phyloP scores from a whole-genome alignment of 768 basidiomycete genomes.

The Coprinopsis marcescibilis region DNA sequence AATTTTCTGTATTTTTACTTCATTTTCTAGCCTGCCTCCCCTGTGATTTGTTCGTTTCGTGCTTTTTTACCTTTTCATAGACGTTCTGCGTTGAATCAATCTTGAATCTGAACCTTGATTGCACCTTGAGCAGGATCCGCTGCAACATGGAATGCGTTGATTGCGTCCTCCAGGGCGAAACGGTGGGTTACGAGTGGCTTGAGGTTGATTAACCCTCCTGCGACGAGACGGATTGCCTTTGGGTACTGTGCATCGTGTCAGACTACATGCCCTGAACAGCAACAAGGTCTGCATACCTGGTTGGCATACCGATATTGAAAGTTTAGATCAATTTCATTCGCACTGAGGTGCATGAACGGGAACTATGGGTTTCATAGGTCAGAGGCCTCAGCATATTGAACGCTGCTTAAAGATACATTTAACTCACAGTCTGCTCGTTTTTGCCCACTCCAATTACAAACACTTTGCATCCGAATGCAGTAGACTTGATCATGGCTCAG shows the following conservation, averaged over 20 bases:
- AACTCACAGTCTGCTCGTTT: conserved; percentile 49
- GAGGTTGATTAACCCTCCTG: conserved; percentile 63
- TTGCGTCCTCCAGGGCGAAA: conserved; percentile 66
- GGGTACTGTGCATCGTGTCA: conserved; percentile 49
- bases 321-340: conserved; percentile 62
- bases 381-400: conserved; percentile 1
- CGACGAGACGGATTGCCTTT: conserved; percentile 78
- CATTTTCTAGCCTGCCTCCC: not conserved
- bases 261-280: not conserved
- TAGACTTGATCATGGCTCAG: conserved; percentile 33
- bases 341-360: conserved; percentile 69
- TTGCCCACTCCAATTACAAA: conserved; percentile 69
- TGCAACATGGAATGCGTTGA: conserved; percentile 73
- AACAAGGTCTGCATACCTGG: conserved; percentile 30
- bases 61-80: not conserved
- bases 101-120: conserved; percentile 63
- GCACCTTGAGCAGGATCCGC: conserved; percentile 62
- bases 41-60: not conserved
- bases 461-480: conserved; percentile 60
- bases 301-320: conserved; percentile 70
- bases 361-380: conserved; percentile 41
- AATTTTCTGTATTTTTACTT: not conserved
- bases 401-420: not conserved
- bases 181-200: conserved; percentile 78
- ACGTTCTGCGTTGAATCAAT: conserved; percentile 27